Evolutionary conservation across 371 early-diverging fungal genomes (phyloP).

Genomic region (Phascolomyces articulosus): DNA sequence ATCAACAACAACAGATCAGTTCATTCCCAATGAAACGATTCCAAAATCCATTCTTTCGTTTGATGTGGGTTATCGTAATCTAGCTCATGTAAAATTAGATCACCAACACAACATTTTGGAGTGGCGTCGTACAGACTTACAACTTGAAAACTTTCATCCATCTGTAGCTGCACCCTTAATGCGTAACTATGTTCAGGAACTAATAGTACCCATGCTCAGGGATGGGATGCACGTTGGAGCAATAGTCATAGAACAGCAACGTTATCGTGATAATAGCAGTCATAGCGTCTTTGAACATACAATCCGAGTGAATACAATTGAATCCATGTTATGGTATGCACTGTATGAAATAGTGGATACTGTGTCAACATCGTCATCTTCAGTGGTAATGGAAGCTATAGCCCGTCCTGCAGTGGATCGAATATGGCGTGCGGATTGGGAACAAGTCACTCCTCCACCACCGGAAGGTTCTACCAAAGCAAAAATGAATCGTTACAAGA

Average conservation of each 20-base stretch:
- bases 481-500: slow-evolving; percentile 21
- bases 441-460: slow-evolving; percentile 1
- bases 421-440: slow-evolving; percentile 21
- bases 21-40: slow-evolving; percentile 5
- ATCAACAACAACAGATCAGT: neutral
- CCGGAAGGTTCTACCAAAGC: neutral
- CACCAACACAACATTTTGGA: slow-evolving; percentile 34
- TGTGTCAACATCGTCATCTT: neutral
- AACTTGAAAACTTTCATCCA: slow-evolving; percentile 34
- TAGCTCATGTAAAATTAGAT: slow-evolving; percentile 62
- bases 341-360: slow-evolving; percentile 21
- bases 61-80: slow-evolving; percentile 74
- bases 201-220: slow-evolving; percentile 14
- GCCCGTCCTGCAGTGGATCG: slow-evolving; percentile 25
- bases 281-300: slow-evolving; percentile 45
- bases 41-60: slow-evolving; percentile 62
- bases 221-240: slow-evolving; percentile 16
- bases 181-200: slow-evolving; percentile 21
- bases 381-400: slow-evolving; percentile 16
- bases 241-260: slow-evolving; percentile 54
- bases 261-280: slow-evolving; percentile 44
- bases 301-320: slow-evolving; percentile 55
- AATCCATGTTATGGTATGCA: slow-evolving; percentile 53
- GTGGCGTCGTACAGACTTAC: slow-evolving; percentile 49
- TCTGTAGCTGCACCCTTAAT: slow-evolving; percentile 33